Evolutionary conservation across 106 monocot genomes (phyloP), one percentile per base, ranked within the genome.

Genomic region (Apostasia shenzhenica): DNA sequence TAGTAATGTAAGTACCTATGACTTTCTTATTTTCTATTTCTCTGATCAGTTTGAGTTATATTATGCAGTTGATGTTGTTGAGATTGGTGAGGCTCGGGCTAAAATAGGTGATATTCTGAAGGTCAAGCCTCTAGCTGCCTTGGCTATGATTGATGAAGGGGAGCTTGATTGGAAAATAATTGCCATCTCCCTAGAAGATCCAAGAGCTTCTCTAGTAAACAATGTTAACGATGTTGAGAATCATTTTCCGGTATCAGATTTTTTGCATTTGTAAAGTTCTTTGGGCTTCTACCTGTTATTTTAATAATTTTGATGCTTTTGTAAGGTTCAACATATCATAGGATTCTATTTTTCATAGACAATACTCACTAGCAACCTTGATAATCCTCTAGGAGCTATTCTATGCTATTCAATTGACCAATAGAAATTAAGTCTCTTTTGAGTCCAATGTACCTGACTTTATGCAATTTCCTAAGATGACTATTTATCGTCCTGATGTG

Each of bases 61-160:
- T 58, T 71, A n/a, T 55, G n/a, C 70, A 97, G 92, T 97, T 77
- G 97, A 97, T 83, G 92, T 97, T 81, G 83, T 89, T 76, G 97
- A 97, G 79, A 97, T 97, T 62, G 92, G 97, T 56, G 87, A 85
- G 45, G 79, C 68, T 51, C 84, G 75, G 45, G 84, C 79, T 51
- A 89, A 85, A 64, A 85, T 89, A 70, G 97, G 97, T 57, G 85
- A 97, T 45, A 75, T 92, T 75, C 73, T 97, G 42, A 89, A 79
- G 61, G 87, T 97, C 56, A 97, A 97, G 68, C 97, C 97, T 26
- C 76, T 97, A 61, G 97, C 78, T 66, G 89, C 89, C 73, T 87
- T 97, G 50, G 92, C 97, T 12, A 97, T 97, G 97, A 89, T 97
- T 82, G 97, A 97, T 70, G 97, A 92, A 73, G 97, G 92, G 47